Evolutionary conservation across 176 grass and related monocot species (phyloP).

Genomic region (Neostapfia colusana): DNA sequence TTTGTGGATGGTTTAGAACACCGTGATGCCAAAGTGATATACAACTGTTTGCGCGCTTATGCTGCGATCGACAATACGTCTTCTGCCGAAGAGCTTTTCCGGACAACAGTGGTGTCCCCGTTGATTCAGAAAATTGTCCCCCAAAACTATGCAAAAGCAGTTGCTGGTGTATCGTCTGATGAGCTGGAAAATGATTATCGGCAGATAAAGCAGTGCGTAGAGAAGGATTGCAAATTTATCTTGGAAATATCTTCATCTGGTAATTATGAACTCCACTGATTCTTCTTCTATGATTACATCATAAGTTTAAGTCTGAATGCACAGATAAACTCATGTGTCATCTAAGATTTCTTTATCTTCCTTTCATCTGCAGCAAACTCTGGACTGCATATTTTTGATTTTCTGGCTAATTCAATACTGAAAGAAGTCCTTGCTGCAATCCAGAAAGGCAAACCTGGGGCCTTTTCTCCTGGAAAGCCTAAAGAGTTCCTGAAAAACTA

Average conservation of each 20-base stretch:
- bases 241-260: conserved; percentile 93
- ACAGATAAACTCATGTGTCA: background rate
- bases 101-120: conserved; percentile 71
- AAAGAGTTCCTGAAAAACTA: conserved; percentile 92
- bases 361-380: conserved; percentile 77
- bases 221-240: conserved; percentile 97
- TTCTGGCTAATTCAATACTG: conserved; percentile 94
- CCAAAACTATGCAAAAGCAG: conserved; percentile 57
- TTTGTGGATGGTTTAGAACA: conserved; percentile 83
- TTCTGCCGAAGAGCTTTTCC: conserved; percentile 88
- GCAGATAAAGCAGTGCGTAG: conserved; percentile 68
- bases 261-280: conserved; percentile 26
- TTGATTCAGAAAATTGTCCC: conserved; percentile 83
- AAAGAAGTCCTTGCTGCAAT: conserved; percentile 89
- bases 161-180: conserved; percentile 60
- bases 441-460: conserved; percentile 86
- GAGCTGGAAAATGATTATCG: conserved; percentile 79
- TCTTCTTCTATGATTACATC: background rate
- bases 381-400: conserved; percentile 97
- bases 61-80: conserved; percentile 95
- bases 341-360: conserved; percentile 32
- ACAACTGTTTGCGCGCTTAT: conserved; percentile 95
- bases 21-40: conserved; percentile 74
- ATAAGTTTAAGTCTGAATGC: background rate
- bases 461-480: conserved; percentile 92